Evolutionary conservation across 2,329 filamentous ascomycete genomes (phyloP), one percentile per base, ranked within the genome.

Genomic region (Colletotrichum sp.): DNA sequence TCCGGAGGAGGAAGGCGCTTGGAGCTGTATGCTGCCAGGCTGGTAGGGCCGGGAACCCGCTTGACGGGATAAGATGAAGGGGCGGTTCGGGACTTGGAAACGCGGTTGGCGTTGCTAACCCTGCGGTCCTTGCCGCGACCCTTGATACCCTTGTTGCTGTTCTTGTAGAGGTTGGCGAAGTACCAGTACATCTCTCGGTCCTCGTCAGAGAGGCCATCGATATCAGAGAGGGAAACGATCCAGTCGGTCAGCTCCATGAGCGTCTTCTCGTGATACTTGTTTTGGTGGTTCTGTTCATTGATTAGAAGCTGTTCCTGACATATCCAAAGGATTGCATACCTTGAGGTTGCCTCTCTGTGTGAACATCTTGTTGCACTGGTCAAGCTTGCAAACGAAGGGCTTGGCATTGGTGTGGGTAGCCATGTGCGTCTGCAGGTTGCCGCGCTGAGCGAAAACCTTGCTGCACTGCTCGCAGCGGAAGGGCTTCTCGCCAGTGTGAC

Each of bases 81-180:
- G 13, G 72, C 72, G 16, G 72, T 70, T 67, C 79, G 82, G 21
- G 80, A 65, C 69, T 79, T 34, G 78, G 80, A 62, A 76, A 76
- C 72, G 71, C 79, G 65, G 75, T 60, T 67, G 18, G 78, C 62
- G 30, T 79, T 78, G 62, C 83, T 83, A 70, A 96, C 93, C 74
- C 92, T 92, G 72, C 95, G 90, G 80, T 96, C 95, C 83, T 96
- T 97, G 59, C 97, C 97, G 62, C 97, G 93, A 13, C 97, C 97
- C 86, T 98, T 99, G 88, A 99, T 98, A 2, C 97, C 97, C 85
- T 98, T 98, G 90, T 99, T 99, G 86, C 94, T 96, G 86, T 99
- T 98, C 88, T 98, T 98, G 90, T 98, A 98, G n/a, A 98, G 89
- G 1, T 90, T 90, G 6, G 93, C 91, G 82, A 99, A 97, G 86